Conservation (phyloP, 2,329 filamentous ascomycete species). For the Kalmusia sp. region DNA sequence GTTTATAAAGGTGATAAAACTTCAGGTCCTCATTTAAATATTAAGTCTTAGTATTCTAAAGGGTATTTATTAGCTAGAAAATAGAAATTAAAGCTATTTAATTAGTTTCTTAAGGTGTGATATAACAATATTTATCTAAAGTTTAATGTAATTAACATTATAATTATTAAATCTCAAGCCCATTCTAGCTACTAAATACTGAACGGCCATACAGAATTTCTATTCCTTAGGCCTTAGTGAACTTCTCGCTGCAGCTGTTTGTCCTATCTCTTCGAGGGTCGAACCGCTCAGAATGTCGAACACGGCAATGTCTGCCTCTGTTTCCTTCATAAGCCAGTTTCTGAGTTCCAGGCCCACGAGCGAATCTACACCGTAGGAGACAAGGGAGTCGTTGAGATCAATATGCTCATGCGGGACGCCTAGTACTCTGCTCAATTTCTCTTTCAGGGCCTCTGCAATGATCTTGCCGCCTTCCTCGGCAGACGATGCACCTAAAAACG, state of each 20-base stretch:
- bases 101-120: no score
- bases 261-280: neutral
- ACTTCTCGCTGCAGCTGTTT: neutral
- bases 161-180: no score
- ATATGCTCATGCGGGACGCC: neutral
- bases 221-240: no score
- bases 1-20: no score
- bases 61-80: no score
- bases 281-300: conserved; percentile 10
- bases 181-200: no score
- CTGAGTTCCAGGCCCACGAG: conserved; percentile 10
- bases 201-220: no score
- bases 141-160: no score
- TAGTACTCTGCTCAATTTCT: neutral
- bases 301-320: conserved; percentile 9
- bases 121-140: no score
- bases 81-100: no score
- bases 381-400: neutral
- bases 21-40: no score
- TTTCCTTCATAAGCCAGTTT: conserved; percentile 13
- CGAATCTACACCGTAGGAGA: conserved; percentile 9
- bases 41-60: no score
- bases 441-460: neutral
- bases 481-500: neutral
- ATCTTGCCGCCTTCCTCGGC: neutral